A percentile compares a stretch with the other conserved stretches of the same genome.
phyloP scores from a whole-genome alignment of 108 stramenopile species.

The Skeletonema tropicum region DNA sequence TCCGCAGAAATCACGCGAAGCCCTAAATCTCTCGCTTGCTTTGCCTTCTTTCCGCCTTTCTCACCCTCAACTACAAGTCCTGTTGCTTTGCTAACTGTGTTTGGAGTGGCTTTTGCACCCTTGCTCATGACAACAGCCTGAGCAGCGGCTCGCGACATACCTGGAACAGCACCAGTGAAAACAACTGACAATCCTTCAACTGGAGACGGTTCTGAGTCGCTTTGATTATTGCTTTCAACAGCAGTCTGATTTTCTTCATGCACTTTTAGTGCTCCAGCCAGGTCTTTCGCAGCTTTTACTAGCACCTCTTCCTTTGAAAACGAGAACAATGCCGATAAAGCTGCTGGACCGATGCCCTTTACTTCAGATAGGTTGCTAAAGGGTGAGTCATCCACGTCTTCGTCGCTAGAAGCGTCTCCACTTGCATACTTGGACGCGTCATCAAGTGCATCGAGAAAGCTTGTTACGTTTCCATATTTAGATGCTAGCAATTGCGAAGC shows the following conservation, averaged over 20 bases:
- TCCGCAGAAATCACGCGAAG: conserved; percentile 61
- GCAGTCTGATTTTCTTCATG: conserved; percentile 26
- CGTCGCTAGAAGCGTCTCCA: conserved; percentile 1
- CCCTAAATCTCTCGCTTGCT: conserved; percentile 56
- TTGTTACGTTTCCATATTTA: conserved; percentile 55
- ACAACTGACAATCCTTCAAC: conserved; percentile 72
- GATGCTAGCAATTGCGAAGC: conserved; percentile 72
- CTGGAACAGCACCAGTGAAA: conserved; percentile 77
- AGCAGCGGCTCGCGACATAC: conserved; percentile 58
- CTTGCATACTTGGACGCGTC: conserved; percentile 31
- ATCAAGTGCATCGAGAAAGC: conserved; percentile 64
- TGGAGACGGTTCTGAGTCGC: conserved; percentile 17
- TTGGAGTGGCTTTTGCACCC: conserved; percentile 77
- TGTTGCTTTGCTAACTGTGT: conserved; percentile 76
- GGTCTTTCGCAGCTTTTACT: conserved; percentile 61
- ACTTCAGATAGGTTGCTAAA: conserved; percentile 35
- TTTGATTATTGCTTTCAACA: not conserved
- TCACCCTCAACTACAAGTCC: conserved; percentile 77
- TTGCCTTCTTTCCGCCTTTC: conserved; percentile 80
- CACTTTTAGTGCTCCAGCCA: conserved; percentile 47
- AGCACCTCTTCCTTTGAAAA: conserved; percentile 63
- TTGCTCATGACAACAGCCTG: conserved; percentile 54
- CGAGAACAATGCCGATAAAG: conserved; percentile 55
- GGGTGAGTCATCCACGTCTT: conserved; percentile 7
- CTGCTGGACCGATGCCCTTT: conserved; percentile 76